Evolutionary conservation across 1,139 yeast genomes (phyloP).

Genomic region (Sugiyamaella grinbergsii): DNA sequence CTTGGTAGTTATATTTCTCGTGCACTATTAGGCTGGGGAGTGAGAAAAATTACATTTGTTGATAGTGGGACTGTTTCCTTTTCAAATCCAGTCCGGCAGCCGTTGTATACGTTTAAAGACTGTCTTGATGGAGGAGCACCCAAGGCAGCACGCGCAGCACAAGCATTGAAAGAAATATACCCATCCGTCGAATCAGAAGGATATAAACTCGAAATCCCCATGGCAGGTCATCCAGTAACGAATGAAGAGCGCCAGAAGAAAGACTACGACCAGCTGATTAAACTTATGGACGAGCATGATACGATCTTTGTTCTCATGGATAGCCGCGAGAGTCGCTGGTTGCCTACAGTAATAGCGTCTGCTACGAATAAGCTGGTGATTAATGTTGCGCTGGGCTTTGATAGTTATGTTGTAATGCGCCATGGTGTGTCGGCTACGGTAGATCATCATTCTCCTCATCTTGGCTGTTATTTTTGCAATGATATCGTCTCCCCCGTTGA

Average conservation of each 20-base stretch:
- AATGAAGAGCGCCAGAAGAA: slow-evolving; percentile 52
- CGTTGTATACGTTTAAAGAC: slow-evolving; percentile 75
- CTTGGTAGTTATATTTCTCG: slow-evolving; percentile 90
- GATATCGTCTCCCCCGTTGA: slow-evolving; percentile 95
- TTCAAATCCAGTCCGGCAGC: slow-evolving; percentile 95
- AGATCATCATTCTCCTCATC: slow-evolving; percentile 40
- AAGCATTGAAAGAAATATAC: slow-evolving; percentile 65
- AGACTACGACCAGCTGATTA: slow-evolving; percentile 55
- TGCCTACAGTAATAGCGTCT: slow-evolving; percentile 81
- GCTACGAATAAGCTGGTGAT: slow-evolving; percentile 70
- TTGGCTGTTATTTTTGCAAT: slow-evolving; percentile 95
- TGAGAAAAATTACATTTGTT: slow-evolving; percentile 76
- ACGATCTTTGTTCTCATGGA: slow-evolving; percentile 82
- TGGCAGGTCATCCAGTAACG: slow-evolving; percentile 88
- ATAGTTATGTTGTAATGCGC: slow-evolving; percentile 87
- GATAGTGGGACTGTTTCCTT: slow-evolving; percentile 88
- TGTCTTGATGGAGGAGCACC: slow-evolving; percentile 69
- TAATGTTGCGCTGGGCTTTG: slow-evolving; percentile 95
- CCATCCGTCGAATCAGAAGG: slow-evolving; percentile 77
- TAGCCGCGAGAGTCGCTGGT: slow-evolving; percentile 94
- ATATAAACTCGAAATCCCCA: slow-evolving; percentile 72
- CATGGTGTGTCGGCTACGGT: slow-evolving; percentile 60
- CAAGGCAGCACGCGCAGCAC: slow-evolving; percentile 80
- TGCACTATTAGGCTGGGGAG: slow-evolving; percentile 92
- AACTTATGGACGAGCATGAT: slow-evolving; percentile 70